Conservation (phyloP, 2,329 filamentous ascomycete species). For the Epichloe festucae region DNA sequence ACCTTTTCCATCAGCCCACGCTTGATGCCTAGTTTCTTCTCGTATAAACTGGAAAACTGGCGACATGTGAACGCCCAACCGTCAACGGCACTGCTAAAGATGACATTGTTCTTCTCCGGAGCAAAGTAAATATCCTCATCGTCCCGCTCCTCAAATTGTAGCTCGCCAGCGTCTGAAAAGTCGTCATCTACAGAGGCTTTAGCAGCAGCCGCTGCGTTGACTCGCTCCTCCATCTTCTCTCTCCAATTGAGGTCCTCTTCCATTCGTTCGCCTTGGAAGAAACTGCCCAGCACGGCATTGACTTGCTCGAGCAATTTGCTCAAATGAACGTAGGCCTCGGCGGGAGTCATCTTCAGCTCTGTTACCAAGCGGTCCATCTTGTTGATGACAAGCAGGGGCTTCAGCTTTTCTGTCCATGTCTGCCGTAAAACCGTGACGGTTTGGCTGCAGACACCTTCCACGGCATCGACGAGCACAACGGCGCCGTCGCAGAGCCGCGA, state of each 20-base stretch:
- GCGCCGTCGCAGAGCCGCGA: constrained; percentile 91
- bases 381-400: constrained; percentile 90
- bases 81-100: constrained; percentile 93
- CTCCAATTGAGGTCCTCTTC: constrained; percentile 95
- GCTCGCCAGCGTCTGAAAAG: constrained; percentile 41
- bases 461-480: constrained; percentile 86
- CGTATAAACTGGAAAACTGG: constrained; percentile 86
- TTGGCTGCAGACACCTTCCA: constrained; percentile 96
- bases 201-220: constrained; percentile 55
- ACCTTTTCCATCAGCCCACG: constrained; percentile 79
- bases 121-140: constrained; percentile 98
- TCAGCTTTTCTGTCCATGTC: constrained; percentile 90
- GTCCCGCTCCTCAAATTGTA: constrained; percentile 76
- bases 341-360: constrained; percentile 85
- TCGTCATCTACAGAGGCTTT: constrained; percentile 41
- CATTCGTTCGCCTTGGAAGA: constrained; percentile 97
- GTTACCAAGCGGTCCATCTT: constrained; percentile 94
- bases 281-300: constrained; percentile 92
- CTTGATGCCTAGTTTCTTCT: constrained; percentile 95
- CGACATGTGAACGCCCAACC: constrained; percentile 98
- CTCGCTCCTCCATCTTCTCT: constrained; percentile 77
- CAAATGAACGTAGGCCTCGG: constrained; percentile 79
- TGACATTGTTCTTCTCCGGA: constrained; percentile 96
- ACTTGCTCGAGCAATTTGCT: constrained; percentile 87
- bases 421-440: constrained; percentile 94